Percentiles rank a stretch among this genome's conserved stretches.
Conservation (phyloP, 768 basidiomycete species). For the Russula griseocarnosa region DNA sequence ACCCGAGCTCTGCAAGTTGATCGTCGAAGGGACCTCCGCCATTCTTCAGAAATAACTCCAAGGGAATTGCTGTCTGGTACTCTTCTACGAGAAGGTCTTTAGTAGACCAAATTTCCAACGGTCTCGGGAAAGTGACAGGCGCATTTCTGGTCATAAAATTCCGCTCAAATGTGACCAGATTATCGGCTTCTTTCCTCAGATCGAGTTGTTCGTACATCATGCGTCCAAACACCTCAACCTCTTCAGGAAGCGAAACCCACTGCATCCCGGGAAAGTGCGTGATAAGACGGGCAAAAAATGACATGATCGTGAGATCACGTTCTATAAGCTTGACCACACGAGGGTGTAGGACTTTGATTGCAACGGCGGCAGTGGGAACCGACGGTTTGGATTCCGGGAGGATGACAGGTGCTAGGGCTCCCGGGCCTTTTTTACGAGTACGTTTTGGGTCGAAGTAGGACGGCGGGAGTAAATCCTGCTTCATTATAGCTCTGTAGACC, state of each 20-base stretch:
- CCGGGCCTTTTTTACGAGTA: slow-evolving; percentile 43
- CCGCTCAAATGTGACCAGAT: slow-evolving; percentile 76
- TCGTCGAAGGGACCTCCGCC: slow-evolving; percentile 92
- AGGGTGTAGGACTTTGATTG: slow-evolving; percentile 95
- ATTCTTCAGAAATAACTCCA: slow-evolving; percentile 81
- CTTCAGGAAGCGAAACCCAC: slow-evolving; percentile 94
- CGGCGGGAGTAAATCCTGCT: slow-evolving; percentile 77
- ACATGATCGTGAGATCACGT: slow-evolving; percentile 93
- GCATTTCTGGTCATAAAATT: slow-evolving; percentile 80
- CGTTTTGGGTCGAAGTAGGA: slow-evolving; percentile 78
- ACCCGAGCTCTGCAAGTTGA: slow-evolving; percentile 83
- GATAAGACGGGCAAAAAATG: slow-evolving; percentile 78
- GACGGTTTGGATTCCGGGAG: slow-evolving; percentile 56
- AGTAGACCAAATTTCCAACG: slow-evolving; percentile 77
- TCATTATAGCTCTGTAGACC: slow-evolving; percentile 88
- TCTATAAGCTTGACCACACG: slow-evolving; percentile 73
- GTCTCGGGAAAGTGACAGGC: slow-evolving; percentile 86
- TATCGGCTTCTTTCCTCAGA: slow-evolving; percentile 84
- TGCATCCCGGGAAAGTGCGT: slow-evolving; percentile 86
- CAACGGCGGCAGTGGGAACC: slow-evolving; percentile 82
- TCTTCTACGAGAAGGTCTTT: slow-evolving; percentile 86
- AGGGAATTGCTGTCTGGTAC: slow-evolving; percentile 84
- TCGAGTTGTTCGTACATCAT: slow-evolving; percentile 98
- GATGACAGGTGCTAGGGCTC: slow-evolving; percentile 50
- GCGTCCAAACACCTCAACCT: slow-evolving; percentile 87